Base-by-base conservation (phyloP, 768 basidiomycete species). In the Clathrus columnatus region DNA sequence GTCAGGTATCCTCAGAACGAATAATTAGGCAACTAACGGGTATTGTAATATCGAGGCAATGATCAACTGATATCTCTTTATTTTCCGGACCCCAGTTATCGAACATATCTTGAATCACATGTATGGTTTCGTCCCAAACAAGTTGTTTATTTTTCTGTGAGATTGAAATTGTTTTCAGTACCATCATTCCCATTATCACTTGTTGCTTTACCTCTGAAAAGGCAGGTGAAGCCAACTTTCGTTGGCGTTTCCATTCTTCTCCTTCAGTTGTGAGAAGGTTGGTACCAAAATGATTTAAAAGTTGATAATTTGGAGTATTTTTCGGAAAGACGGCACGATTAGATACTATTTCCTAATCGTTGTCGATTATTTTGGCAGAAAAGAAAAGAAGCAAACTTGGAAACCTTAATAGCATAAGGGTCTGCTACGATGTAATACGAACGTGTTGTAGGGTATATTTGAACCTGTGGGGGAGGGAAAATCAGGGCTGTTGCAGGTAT, bases 181-280 rank as follows among this genome's bases (percentile, higher is more conserved):
- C 14, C n/a, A 14, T 36, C 7, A 3, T 28, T n/a, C 44, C 23
- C 21, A 29, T 2, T 16, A 4, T 27, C 24, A 20, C 16, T 26
- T 4, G 20, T 14, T n/a, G 10, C 18, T 29, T 53, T 16, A 81
- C 81, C 64, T 83, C 82, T 5, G 80, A 79, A 63, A 85, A 85
- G 0, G 81, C 77, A n/a, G 83, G 82, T 1, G 80, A 80, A 17
- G 76, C 69, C 42, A 85, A 75, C 63, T 79, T 82, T 46, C 83
- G 68, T 59, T 82, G 82, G 26, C 75, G 75, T 64, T 83, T 83
- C 83, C 83, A 86, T 57, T 79, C 73, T 4, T 80, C 76, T 20
- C 77, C 80, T 60, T 85, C 84, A 0, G 80, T 78, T 1, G 73
- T 75, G n/a, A 86, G 75, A 45, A 85, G 79, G 59, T 85, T 87